Evolutionary conservation across 2,329 filamentous ascomycete genomes (phyloP), one percentile per base, ranked within the genome.

Genomic region (Penicillium sp.): DNA sequence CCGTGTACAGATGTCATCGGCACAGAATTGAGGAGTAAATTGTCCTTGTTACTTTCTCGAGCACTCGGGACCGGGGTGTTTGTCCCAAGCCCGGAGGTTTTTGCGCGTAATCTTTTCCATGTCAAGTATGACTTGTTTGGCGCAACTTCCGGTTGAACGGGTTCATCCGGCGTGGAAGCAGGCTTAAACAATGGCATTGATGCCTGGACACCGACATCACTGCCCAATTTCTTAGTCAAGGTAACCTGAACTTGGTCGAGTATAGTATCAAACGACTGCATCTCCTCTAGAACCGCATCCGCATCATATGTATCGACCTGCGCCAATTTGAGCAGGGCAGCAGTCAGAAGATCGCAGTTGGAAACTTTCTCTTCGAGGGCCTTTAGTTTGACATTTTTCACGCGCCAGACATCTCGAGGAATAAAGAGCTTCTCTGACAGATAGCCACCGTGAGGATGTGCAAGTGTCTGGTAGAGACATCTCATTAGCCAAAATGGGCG

Each of bases 401-500:
- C 90, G 49, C 83, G 81, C 93, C 93, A 98, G 3, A 93, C 88
- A 64, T 97, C 90, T 45, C 87, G 81, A 6, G 93, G 90, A 5
- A 98, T 80, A 64, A 98, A 98, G 0, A 98, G 78, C 61, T 89
- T 90, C 21, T 84, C 91, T 46, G 90, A 95, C 19, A 98, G 65
- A 64, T 96, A 98, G 15, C 90, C 93, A 33, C 93, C 93, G 22
- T 88, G 83, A 2, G 91, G 88, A 63, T 98, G 91, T 17, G 84
- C 85, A 39, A 98, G 81, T 0, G 90, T 95, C 66, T 96, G 88
- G 64, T 93, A 95, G 24, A 98, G 77, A 54, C 87, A 90, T 48
- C 93, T 83, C 88, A 98, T 95, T 39, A 98, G 76, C 93, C 93
- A 98, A 69, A 96, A 98, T 2, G 93, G 94, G 19, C 93, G 83